A percentile compares a stretch with the other conserved stretches of the same genome.
These are phyloP conservation scores for Pestalotiopsis sp. DNA, from an alignment of 2,329 filamentous ascomycete species.

Conservation along the genomic window DNA sequence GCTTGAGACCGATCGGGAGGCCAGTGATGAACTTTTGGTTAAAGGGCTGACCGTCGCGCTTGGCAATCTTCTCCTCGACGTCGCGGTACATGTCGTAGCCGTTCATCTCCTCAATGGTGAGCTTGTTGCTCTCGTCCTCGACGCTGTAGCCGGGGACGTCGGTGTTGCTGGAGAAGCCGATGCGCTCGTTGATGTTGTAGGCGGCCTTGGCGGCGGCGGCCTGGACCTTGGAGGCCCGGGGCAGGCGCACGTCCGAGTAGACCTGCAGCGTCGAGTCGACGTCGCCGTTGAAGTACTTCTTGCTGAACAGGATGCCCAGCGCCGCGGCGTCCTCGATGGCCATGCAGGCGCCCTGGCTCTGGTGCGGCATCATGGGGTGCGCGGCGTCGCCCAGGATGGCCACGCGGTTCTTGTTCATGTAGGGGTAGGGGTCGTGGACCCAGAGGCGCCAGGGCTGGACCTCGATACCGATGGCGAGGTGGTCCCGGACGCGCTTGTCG, in stretches of 20 bases:
- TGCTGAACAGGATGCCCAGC: constrained; percentile 62
- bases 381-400: constrained; percentile 68
- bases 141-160: constrained; percentile 7
- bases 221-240: constrained; percentile 59
- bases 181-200: constrained; percentile 65
- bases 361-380: constrained; percentile 71
- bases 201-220: constrained; percentile 58
- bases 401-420: constrained; percentile 45
- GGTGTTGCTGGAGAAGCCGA: constrained; percentile 38
- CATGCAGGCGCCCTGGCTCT: constrained; percentile 71
- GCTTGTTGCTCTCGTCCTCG: constrained; percentile 9
- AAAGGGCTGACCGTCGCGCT: neutral
- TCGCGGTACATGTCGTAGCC: constrained; percentile 13
- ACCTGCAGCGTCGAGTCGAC: constrained; percentile 48
- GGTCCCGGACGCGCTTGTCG: constrained; percentile 57
- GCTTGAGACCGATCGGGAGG: constrained; percentile 9
- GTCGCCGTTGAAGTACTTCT: constrained; percentile 43
- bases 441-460: constrained; percentile 69
- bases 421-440: constrained; percentile 45
- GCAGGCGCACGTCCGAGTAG: constrained; percentile 56
- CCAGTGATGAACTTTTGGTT: constrained; percentile 8
- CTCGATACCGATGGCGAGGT: constrained; percentile 62
- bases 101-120: constrained; percentile 14
- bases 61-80: constrained; percentile 12
- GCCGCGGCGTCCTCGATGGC: constrained; percentile 69